Base-by-base conservation (phyloP, 1,284 basidiomycete species). In the Cerrena zonata region DNA sequence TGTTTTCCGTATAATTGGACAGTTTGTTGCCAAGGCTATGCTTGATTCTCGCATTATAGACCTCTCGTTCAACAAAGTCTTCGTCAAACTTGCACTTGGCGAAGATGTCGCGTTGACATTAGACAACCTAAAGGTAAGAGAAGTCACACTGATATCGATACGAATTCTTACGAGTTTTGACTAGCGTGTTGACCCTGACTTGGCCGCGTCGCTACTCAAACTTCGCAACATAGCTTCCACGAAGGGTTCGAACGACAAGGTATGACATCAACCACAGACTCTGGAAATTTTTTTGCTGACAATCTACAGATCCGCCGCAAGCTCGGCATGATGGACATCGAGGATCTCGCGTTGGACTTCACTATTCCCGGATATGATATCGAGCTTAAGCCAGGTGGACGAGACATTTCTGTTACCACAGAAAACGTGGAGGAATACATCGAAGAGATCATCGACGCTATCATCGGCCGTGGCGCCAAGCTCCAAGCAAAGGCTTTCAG, bases 41-140 rank as follows among this genome's bases (percentile, higher is more conserved):
- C 76, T 99, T 44, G 96, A 99, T 69, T 96, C 94, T 22, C 82
- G 96, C 39, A 98, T 99, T 65, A 94, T 99, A 67, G 96, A 99
- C 68, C 76, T 98, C 60, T 86, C 91, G 44, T 86, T 99, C 67
- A 96, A 93, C 72, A 90, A 89, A 63, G 73, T 94, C 21, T 97
- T 98, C 77, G 75, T 97, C 59, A 91, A 90, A 64, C 78, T 91
- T 38, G 78, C 94, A 2, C 79, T 98, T 10, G 91, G 90, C 43
- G 86, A 92, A 61, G 83, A 89, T 24, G 79, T 98, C 18, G 86
- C 91, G 7, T 72, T 89, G 59, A 90, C 85, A 1, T 80, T 96
- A 50, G 80, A 86, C n/a, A 86, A 82, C 10, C 77, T 97, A 45
- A 86, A 82, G 69, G 87, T 90, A 56, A 51, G 75, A 67, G 5